Percentiles rank a stretch among this genome's conserved stretches.
Conservation (phyloP, 148 eudicot genomes). For the Simmondsia chinensis region DNA sequence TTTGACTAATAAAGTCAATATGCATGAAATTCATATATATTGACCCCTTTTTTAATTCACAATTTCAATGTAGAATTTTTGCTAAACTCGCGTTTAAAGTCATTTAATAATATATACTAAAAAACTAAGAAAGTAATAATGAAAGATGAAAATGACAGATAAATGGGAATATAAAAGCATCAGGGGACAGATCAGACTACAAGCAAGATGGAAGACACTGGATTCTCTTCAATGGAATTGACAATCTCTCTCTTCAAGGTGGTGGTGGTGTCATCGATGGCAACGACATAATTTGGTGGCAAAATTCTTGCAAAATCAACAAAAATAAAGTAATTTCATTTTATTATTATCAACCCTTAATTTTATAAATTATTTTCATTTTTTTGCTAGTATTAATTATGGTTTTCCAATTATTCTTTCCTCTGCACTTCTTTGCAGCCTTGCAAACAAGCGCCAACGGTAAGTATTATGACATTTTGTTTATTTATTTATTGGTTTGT, state of each 20-base stretch:
- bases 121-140: too few species aligned
- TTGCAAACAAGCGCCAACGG: constrained; percentile 80
- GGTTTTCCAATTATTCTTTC: neutral
- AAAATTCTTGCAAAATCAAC: constrained; percentile 68
- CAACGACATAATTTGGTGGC: constrained; percentile 75
- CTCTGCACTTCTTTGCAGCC: constrained; percentile 31
- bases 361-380: neutral
- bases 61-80: too few species aligned
- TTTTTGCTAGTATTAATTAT: neutral
- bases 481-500: neutral
- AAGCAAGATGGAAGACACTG: constrained; percentile 32
- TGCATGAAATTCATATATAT: too few species aligned
- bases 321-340: constrained; percentile 27
- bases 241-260: constrained; percentile 38
- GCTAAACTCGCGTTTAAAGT: too few species aligned
- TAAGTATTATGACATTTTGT: constrained; percentile 15
- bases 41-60: too few species aligned
- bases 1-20: too few species aligned
- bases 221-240: constrained; percentile 32
- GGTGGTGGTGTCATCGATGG: constrained; percentile 85
- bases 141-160: constrained; percentile 33
- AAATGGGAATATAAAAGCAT: constrained; percentile 48
- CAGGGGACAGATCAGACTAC: constrained; percentile 34
- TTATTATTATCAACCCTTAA: neutral
- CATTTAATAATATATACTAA: too few species aligned